A percentile compares a stretch with the other conserved stretches of the same genome.
Conservation (phyloP, 1,284 basidiomycete genomes). For the Testicularia cyperi region DNA sequence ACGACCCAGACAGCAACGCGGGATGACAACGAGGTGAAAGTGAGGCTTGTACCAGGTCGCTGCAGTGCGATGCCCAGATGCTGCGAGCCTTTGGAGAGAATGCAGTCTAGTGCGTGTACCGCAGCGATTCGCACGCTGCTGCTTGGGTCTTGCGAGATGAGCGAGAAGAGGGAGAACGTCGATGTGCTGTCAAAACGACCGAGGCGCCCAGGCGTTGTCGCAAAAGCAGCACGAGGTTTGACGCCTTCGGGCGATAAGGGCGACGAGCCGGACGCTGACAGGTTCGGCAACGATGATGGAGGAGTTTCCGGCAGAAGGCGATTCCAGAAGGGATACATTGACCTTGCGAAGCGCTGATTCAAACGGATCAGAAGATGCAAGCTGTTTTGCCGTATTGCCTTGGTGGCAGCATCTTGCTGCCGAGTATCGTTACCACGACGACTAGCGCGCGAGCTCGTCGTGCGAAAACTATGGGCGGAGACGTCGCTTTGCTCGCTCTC, state of each 20-base stretch:
- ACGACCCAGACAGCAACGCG: conserved; percentile 28
- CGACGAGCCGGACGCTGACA: too few species aligned
- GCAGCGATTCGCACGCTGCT: conserved; percentile 22
- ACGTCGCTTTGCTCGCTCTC: conserved; percentile 30
- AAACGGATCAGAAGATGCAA: conserved; percentile 21
- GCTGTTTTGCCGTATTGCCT: conserved; percentile 22
- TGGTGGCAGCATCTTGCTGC: conserved; percentile 8
- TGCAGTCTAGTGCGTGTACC: conserved; percentile 6
- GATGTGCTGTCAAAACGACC: background rate
- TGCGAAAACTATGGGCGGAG: conserved; percentile 1
- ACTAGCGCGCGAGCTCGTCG: background rate
- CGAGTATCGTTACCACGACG: conserved; percentile 13
- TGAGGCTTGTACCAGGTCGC: conserved; percentile 9
- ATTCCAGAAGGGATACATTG: conserved; percentile 11
- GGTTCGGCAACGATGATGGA: too few species aligned
- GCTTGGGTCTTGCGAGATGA: conserved; percentile 10
- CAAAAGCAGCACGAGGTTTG: background rate
- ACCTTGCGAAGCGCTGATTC: conserved; percentile 8
- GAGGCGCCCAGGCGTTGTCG: background rate
- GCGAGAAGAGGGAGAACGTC: conserved; percentile 13
- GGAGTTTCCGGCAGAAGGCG: conserved; percentile 20
- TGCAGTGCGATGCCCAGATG: conserved; percentile 29
- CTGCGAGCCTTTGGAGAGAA: conserved; percentile 12
- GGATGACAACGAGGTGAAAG: conserved; percentile 32
- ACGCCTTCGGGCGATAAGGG: background rate